Evolutionary conservation across 495 filamentous ascomycete genomes (phyloP).

Genomic region (Penicillium cosmopolitanum): DNA sequence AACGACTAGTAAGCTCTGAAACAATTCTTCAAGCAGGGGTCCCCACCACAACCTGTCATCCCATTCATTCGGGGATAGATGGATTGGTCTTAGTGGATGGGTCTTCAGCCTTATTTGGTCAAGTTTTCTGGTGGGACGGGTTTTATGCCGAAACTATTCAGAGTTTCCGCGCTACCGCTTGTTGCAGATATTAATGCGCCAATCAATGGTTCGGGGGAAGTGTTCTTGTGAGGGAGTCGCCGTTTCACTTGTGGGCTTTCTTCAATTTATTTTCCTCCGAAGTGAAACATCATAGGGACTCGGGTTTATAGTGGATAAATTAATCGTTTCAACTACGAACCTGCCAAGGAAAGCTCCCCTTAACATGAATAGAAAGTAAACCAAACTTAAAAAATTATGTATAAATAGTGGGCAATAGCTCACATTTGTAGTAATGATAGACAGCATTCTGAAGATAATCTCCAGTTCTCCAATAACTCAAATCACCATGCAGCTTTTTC

Average conservation of each 20-base stretch:
- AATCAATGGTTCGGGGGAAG: conserved; percentile 7
- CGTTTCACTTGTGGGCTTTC: conserved; percentile 11
- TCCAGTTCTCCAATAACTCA: neutral
- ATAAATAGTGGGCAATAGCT: neutral
- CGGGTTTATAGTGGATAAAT: neutral
- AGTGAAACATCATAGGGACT: conserved; percentile 11
- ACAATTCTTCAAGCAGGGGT: neutral
- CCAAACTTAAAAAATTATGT: neutral
- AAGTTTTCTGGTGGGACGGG: neutral
- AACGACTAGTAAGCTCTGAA: neutral
- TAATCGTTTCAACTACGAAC: neutral
- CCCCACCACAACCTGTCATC: neutral
- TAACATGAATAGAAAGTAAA: neutral
- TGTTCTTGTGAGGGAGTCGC: neutral
- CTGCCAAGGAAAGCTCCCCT: neutral
- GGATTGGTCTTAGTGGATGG: neutral
- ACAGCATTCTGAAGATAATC: neutral
- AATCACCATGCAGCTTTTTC: conserved; percentile 11
- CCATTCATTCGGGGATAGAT: neutral
- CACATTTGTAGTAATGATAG: conserved; percentile 1
- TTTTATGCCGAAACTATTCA: neutral
- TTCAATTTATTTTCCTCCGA: conserved; percentile 10
- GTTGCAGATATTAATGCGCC: conserved; percentile 18
- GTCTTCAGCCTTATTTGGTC: conserved; percentile 1
- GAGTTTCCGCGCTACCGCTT: neutral